Conservation (phyloP, 2,329 filamentous ascomycete species). For the Monosporascus sp. region DNA sequence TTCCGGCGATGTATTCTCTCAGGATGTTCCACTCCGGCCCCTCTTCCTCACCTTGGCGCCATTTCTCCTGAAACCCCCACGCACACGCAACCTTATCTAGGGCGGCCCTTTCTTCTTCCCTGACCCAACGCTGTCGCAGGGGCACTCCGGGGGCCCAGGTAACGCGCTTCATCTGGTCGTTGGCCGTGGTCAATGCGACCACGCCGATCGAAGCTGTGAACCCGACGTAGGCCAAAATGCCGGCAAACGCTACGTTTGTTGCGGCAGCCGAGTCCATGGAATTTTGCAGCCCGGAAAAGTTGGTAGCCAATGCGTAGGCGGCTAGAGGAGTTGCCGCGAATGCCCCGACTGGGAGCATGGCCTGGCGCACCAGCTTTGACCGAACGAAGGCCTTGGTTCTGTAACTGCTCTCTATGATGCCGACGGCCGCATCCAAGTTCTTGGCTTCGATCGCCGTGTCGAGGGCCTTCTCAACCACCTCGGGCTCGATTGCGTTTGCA, state of each 20-base stretch:
- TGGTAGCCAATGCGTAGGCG: slow-evolving; percentile 65
- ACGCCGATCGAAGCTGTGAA: slow-evolving; percentile 78
- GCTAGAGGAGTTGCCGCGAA: slow-evolving; percentile 57
- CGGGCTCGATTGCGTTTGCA: slow-evolving; percentile 66
- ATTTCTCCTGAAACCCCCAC: slow-evolving; percentile 84
- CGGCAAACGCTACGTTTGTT: slow-evolving; percentile 72
- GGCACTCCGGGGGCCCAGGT: slow-evolving; percentile 83
- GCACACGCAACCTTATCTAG: slow-evolving; percentile 80
- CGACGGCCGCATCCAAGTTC: slow-evolving; percentile 72
- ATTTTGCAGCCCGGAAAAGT: slow-evolving; percentile 60
- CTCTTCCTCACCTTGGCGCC: slow-evolving; percentile 81
- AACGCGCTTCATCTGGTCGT: slow-evolving; percentile 92
- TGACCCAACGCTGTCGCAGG: slow-evolving; percentile 74
- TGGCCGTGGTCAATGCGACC: slow-evolving; percentile 78
- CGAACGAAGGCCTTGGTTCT: slow-evolving; percentile 60
- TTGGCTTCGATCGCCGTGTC: slow-evolving; percentile 73
- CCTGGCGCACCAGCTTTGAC: slow-evolving; percentile 61
- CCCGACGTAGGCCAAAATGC: slow-evolving; percentile 76
- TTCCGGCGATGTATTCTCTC: slow-evolving; percentile 74
- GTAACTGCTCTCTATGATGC: slow-evolving; percentile 67
- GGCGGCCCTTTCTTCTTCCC: slow-evolving; percentile 84
- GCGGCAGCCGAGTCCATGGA: slow-evolving; percentile 73
- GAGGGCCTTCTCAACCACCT: slow-evolving; percentile 68
- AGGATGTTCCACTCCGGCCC: slow-evolving; percentile 85
- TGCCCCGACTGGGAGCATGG: slow-evolving; percentile 53